A percentile compares a stretch with the other conserved stretches of the same genome.
Evolutionary conservation across 768 basidiomycete genomes (phyloP).

Genomic region (Auricularia sp.): DNA sequence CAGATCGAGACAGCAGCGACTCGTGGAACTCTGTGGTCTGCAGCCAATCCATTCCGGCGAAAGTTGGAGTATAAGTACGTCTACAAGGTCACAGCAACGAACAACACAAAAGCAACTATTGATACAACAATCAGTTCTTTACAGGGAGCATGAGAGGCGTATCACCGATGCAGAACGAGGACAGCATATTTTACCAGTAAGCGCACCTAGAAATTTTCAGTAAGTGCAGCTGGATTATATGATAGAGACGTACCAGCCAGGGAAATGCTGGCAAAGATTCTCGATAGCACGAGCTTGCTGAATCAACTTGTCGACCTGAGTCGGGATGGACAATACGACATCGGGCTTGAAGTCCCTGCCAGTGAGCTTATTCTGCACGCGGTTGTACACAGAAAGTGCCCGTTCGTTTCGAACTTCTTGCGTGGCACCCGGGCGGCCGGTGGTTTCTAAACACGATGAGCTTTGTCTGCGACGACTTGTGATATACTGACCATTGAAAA

Average conservation of each 20-base stretch:
- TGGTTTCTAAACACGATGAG: conserved; percentile 22
- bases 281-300: conserved; percentile 87
- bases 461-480: conserved; percentile 10
- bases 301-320: conserved; percentile 89
- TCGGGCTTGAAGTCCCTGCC: conserved; percentile 93
- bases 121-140: too few relatives aligned
- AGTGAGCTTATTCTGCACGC: conserved; percentile 90
- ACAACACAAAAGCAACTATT: too few relatives aligned
- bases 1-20: too few relatives aligned
- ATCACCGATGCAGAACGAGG: too few relatives aligned
- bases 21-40: too few relatives aligned
- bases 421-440: conserved; percentile 45
- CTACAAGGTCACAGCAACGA: too few relatives aligned
- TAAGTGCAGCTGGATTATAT: background rate
- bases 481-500: conserved; percentile 60
- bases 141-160: too few relatives aligned
- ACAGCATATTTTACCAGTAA: conserved; percentile 46
- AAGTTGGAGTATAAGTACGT: too few relatives aligned
- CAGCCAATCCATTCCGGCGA: too few relatives aligned
- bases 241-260: conserved; percentile 60
- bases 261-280: conserved; percentile 94
- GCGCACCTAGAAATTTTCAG: conserved; percentile 41
- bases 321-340: conserved; percentile 54
- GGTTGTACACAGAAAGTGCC: conserved; percentile 84
- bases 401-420: conserved; percentile 87